These are phyloP conservation scores for Zoysia pacifica DNA, from an alignment of 176 grass and related monocot genomes.

Conservation along the genomic window DNA sequence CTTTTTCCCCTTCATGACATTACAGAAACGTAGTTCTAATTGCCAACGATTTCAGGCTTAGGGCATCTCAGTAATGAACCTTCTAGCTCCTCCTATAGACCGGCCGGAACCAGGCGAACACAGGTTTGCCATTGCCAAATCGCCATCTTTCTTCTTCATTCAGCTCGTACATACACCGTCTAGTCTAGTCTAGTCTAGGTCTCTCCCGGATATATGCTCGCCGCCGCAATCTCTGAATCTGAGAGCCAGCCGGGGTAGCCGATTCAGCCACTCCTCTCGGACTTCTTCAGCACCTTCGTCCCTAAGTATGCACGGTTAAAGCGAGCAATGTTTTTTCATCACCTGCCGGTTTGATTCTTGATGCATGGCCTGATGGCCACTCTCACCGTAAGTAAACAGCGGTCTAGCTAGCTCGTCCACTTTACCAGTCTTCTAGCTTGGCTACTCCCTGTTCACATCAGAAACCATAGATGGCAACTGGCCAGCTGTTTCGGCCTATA, in stretches of 20 bases:
- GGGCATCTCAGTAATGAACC: too few species aligned
- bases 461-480: not conserved
- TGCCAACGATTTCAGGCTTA: too few species aligned
- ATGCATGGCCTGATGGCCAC: not conserved
- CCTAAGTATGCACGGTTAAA: not conserved
- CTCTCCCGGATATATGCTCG: not conserved
- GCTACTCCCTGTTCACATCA: not conserved
- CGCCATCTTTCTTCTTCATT: too few species aligned
- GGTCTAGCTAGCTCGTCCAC: not conserved
- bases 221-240: constrained; percentile 13
- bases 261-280: not conserved
- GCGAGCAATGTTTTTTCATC: not conserved
- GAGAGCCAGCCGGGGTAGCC: not conserved
- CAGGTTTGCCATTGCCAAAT: too few species aligned
- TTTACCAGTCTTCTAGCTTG: not conserved
- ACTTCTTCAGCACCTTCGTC: not conserved
- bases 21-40: too few species aligned
- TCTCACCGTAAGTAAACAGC: not conserved
- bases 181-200: too few species aligned
- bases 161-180: too few species aligned
- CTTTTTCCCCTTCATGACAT: not conserved
- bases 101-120: too few species aligned
- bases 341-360: not conserved
- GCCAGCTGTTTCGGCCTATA: not conserved
- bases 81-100: too few species aligned